Percentiles rank a stretch among this genome's conserved stretches.
These are phyloP conservation scores for Pistacia vera DNA, from an alignment of 345 rosid genomes.

Conservation along the genomic window DNA sequence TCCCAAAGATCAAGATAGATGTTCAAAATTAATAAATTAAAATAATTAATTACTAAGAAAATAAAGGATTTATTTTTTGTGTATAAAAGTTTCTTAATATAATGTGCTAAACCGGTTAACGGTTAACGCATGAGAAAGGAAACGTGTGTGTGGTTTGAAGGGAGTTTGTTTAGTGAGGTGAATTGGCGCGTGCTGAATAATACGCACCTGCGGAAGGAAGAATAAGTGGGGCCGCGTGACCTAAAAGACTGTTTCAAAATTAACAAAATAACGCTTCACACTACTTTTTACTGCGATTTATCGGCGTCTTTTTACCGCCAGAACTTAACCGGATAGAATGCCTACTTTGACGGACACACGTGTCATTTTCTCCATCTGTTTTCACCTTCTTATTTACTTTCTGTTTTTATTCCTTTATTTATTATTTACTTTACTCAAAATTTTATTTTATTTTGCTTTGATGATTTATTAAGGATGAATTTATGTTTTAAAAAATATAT, in stretches of 20 bases:
- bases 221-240: neutral
- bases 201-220: neutral
- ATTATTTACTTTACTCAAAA: too few relatives aligned
- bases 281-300: neutral
- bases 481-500: too few relatives aligned
- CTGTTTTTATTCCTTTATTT: neutral
- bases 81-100: too few relatives aligned
- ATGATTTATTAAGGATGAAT: too few relatives aligned
- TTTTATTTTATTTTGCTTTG: too few relatives aligned
- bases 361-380: neutral
- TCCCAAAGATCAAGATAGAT: too few relatives aligned
- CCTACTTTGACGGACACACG: conserved; percentile 18
- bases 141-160: neutral
- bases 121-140: neutral
- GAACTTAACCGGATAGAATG: neutral
- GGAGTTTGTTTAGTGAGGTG: neutral
- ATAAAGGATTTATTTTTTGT: neutral
- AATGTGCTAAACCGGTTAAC: neutral
- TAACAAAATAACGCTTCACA: neutral
- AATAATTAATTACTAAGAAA: neutral
- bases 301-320: conserved; percentile 4
- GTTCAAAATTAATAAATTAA: too few relatives aligned
- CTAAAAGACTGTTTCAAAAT: conserved; percentile 25
- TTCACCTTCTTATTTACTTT: neutral
- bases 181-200: neutral